phyloP scores from a whole-genome alignment of 2,329 filamentous ascomycete genomes.

The Stachybotrys chlorohalonatus region DNA sequence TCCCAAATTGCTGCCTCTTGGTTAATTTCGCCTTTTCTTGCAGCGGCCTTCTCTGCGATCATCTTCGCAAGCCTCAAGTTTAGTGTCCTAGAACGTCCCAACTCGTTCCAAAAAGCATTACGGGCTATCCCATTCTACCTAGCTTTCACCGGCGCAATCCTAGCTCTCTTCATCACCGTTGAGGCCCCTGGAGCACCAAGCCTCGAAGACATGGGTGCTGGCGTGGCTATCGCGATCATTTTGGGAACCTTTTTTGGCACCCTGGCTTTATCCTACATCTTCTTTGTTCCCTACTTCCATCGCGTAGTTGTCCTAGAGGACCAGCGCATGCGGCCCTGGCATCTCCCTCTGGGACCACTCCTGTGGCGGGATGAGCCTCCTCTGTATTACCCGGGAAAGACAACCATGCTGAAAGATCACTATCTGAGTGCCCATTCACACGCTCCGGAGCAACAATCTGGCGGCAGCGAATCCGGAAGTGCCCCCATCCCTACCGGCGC shows the following conservation, averaged over 20 bases:
- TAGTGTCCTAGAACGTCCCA: slow-evolving; percentile 3
- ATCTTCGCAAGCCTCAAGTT: slow-evolving; percentile 9
- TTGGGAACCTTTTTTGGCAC: slow-evolving; percentile 37
- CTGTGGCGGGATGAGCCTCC: slow-evolving; percentile 13
- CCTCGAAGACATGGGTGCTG: slow-evolving; percentile 22
- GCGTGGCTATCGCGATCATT: slow-evolving; percentile 56
- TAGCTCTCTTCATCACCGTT: slow-evolving; percentile 13
- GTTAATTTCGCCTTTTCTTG: slow-evolving; percentile 9
- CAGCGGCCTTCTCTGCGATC: slow-evolving; percentile 8
- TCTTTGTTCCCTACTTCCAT: slow-evolving; percentile 26
- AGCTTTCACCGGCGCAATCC: slow-evolving; percentile 11
- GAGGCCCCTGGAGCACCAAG: slow-evolving; percentile 8
- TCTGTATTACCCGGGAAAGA: slow-evolving; percentile 14
- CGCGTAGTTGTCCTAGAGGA: slow-evolving; percentile 22
- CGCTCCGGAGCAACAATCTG: neutral
- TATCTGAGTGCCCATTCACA: slow-evolving; percentile 10
- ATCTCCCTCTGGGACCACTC: slow-evolving; percentile 26
- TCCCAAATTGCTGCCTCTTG: slow-evolving; percentile 12
- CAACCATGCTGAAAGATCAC: slow-evolving; percentile 16
- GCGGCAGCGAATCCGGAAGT: neutral
- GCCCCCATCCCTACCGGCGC: neutral
- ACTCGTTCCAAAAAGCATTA: slow-evolving; percentile 9
- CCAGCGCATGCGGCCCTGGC: slow-evolving; percentile 18
- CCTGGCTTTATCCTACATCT: slow-evolving; percentile 18
- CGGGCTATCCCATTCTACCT: slow-evolving; percentile 13